phyloP scores from a whole-genome alignment of 2,329 filamentous ascomycete genomes.

The Nigrospora osmanthi region DNA sequence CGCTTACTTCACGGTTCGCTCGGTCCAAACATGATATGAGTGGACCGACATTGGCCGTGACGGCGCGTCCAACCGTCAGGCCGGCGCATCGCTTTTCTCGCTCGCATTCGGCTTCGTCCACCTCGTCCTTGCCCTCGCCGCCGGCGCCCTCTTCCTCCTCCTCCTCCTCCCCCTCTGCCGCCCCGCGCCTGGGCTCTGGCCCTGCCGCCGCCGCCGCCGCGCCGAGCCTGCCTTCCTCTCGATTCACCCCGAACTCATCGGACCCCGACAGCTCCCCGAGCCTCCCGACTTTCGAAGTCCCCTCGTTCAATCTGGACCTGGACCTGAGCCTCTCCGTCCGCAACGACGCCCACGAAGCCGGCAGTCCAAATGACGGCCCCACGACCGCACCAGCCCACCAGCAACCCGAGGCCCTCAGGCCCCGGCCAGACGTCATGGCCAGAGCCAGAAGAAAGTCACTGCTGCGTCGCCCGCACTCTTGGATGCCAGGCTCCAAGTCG shows the following conservation, averaged over 20 bases:
- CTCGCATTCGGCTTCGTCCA: slow-evolving; percentile 19
- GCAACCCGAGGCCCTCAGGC: slow-evolving; percentile 15
- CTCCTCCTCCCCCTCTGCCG: no score
- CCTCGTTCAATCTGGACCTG: slow-evolving; percentile 42
- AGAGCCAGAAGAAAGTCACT: slow-evolving; percentile 33
- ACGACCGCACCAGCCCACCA: slow-evolving; percentile 10
- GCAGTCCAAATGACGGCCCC: slow-evolving; percentile 17
- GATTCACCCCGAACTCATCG: neutral
- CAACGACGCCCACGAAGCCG: slow-evolving; percentile 13
- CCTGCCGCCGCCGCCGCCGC: no score
- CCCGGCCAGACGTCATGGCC: slow-evolving; percentile 17
- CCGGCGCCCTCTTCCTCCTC: slow-evolving; percentile 12
- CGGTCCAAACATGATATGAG: slow-evolving; percentile 32
- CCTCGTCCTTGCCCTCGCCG: slow-evolving; percentile 19
- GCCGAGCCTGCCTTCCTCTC: slow-evolving; percentile 5
- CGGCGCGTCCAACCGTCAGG: slow-evolving; percentile 29
- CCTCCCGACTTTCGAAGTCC: slow-evolving; percentile 40
- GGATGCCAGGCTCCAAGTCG: slow-evolving; percentile 41
- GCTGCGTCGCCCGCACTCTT: slow-evolving; percentile 41
- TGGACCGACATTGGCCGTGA: slow-evolving; percentile 29
- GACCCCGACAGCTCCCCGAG: slow-evolving; percentile 6
- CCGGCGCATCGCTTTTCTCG: slow-evolving; percentile 20
- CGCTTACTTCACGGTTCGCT: no score
- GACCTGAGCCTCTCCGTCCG: slow-evolving; percentile 36
- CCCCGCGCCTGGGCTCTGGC: no score